Conservation (phyloP, 371 early-diverging fungal species). For the Mucor velutinosus region DNA sequence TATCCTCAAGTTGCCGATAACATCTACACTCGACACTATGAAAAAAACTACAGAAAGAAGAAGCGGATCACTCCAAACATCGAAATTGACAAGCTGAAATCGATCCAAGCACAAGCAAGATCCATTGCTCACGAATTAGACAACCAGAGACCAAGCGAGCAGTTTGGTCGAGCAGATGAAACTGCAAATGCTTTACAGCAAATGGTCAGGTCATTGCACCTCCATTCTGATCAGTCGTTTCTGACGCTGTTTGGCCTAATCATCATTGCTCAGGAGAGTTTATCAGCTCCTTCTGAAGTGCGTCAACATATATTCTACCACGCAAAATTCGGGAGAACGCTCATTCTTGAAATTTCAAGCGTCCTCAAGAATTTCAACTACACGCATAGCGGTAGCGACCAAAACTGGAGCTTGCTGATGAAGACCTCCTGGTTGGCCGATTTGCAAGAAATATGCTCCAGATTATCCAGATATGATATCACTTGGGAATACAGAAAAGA, state of each 20-base stretch:
- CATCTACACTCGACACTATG: constrained; percentile 24
- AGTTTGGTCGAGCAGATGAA: constrained; percentile 33
- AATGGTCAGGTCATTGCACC: constrained; percentile 14
- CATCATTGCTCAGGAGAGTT: constrained; percentile 31
- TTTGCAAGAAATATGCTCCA: constrained; percentile 28
- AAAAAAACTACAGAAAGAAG: constrained; percentile 10
- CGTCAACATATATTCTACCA: constrained; percentile 44
- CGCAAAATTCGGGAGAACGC: constrained; percentile 37
- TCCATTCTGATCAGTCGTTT: constrained; percentile 13
- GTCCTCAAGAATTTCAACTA: constrained; percentile 37
- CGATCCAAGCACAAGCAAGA: constrained; percentile 23
- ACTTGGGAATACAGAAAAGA: constrained; percentile 49
- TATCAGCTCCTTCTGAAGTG: constrained; percentile 37
- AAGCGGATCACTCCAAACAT: not conserved
- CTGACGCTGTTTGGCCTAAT: constrained; percentile 28
- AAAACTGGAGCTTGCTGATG: not conserved
- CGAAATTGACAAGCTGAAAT: constrained; percentile 12
- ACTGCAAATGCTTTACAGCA: constrained; percentile 27
- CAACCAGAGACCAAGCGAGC: constrained; percentile 34
- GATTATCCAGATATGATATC: constrained; percentile 34
- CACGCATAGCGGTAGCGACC: not conserved
- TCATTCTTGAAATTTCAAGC: constrained; percentile 39
- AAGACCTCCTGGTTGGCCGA: constrained; percentile 23
- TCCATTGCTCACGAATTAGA: constrained; percentile 29
- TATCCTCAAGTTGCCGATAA: constrained; percentile 22